A percentile compares a stretch with the other conserved stretches of the same genome.
phyloP scores from a whole-genome alignment of 495 filamentous ascomycete genomes.

The Penicillium robsamsonii region DNA sequence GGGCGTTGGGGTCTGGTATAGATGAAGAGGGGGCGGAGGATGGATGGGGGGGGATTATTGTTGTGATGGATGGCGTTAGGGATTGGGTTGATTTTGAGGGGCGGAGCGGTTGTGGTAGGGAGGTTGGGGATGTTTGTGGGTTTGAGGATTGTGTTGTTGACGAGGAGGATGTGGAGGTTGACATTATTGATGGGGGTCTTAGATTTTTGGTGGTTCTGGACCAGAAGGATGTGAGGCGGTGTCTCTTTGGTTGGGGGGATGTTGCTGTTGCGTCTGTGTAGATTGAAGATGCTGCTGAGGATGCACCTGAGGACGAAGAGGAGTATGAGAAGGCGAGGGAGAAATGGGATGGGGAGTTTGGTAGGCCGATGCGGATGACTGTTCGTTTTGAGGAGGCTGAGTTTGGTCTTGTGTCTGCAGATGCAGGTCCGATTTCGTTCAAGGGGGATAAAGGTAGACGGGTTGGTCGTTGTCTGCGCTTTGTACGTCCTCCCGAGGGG shows the following conservation, averaged over 20 bases:
- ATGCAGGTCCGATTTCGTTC: slow-evolving; percentile 24
- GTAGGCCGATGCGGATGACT: slow-evolving; percentile 37
- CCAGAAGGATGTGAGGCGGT: slow-evolving; percentile 21
- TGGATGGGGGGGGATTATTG: slow-evolving; percentile 8
- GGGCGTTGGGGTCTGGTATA: slow-evolving; percentile 7
- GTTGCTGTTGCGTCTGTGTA: slow-evolving; percentile 3
- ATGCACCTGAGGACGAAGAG: slow-evolving; percentile 31
- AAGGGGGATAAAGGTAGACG: slow-evolving; percentile 24
- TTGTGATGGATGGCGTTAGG: background rate
- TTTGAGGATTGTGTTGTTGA: slow-evolving; percentile 29
- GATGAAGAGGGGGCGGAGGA: slow-evolving; percentile 3
- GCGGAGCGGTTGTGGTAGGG: slow-evolving; percentile 26
- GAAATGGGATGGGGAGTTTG: slow-evolving; percentile 37
- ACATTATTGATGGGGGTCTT: slow-evolving; percentile 35
- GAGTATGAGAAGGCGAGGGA: slow-evolving; percentile 39
- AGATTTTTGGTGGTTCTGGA: slow-evolving; percentile 26
- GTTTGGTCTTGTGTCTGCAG: slow-evolving; percentile 30
- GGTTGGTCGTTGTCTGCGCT: slow-evolving; percentile 29
- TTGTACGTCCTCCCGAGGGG: slow-evolving; percentile 51
- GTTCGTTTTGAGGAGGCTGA: slow-evolving; percentile 42
- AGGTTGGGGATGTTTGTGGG: slow-evolving; percentile 6
- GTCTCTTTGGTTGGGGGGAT: background rate
- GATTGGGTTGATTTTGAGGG: slow-evolving; percentile 2
- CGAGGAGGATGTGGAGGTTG: slow-evolving; percentile 31
- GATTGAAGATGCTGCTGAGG: slow-evolving; percentile 14